Evolutionary conservation across 495 filamentous ascomycete species (phyloP).

Genomic region (Neurospora sp.): DNA sequence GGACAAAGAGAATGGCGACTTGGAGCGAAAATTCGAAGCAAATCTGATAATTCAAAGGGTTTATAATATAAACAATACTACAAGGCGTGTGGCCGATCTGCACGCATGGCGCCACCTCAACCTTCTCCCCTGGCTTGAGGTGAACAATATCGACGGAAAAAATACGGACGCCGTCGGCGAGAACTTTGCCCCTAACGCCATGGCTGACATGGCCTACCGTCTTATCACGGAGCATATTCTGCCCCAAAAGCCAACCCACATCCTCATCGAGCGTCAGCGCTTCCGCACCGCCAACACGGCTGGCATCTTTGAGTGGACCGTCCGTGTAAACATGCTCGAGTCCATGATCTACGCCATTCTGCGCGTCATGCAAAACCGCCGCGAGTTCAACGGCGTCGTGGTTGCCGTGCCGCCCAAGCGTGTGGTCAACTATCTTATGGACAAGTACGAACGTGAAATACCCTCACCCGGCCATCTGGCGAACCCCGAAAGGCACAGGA

Average conservation of each 20-base stretch:
- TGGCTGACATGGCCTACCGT: slow-evolving; percentile 51
- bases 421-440: slow-evolving; percentile 37
- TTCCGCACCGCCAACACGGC: slow-evolving; percentile 58
- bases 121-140: slow-evolving; percentile 13
- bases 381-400: slow-evolving; percentile 28
- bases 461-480: neutral
- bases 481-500: neutral
- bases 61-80: neutral
- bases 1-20: neutral
- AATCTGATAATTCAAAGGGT: neutral
- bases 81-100: slow-evolving; percentile 6
- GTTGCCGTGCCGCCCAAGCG: slow-evolving; percentile 27
- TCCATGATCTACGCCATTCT: slow-evolving; percentile 78
- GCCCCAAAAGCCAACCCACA: slow-evolving; percentile 47
- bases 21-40: neutral
- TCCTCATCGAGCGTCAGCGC: slow-evolving; percentile 86
- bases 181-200: slow-evolving; percentile 44
- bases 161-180: slow-evolving; percentile 14
- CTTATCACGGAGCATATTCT: slow-evolving; percentile 48
- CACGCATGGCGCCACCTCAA: slow-evolving; percentile 24
- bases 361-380: slow-evolving; percentile 39
- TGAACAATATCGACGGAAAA: neutral
- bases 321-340: slow-evolving; percentile 85
- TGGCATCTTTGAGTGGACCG: slow-evolving; percentile 76
- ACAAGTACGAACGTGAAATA: slow-evolving; percentile 9